Evolutionary conservation across 2,329 filamentous ascomycete species (phyloP).

Genomic region (Talaromyces funiculosus): DNA sequence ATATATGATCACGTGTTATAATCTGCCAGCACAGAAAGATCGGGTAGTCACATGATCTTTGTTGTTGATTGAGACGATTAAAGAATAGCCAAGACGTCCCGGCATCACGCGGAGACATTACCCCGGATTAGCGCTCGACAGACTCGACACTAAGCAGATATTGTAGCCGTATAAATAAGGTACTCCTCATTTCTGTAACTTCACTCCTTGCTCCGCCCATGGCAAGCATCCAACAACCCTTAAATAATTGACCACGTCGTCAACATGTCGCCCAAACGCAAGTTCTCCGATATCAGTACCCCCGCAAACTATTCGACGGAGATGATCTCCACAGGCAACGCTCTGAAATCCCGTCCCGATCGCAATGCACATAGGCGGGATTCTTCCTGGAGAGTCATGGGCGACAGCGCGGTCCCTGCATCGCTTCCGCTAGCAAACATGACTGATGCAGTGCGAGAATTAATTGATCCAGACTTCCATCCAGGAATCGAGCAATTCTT

Average conservation of each 20-base stretch:
- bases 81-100: background rate
- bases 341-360: background rate
- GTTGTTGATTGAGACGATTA: too few species aligned
- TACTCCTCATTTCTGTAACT: background rate
- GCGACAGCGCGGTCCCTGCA: slow-evolving; percentile 24
- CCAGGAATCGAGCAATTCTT: slow-evolving; percentile 32
- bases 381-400: slow-evolving; percentile 17
- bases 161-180: background rate
- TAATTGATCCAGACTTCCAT: slow-evolving; percentile 36
- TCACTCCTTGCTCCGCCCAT: background rate
- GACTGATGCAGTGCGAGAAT: slow-evolving; percentile 33
- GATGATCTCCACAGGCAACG: background rate
- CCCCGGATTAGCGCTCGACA: background rate
- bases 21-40: too few species aligned
- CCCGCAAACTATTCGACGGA: background rate
- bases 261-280: slow-evolving; percentile 13
- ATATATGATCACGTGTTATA: too few species aligned
- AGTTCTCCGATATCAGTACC: slow-evolving; percentile 5
- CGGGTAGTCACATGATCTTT: too few species aligned
- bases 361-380: background rate
- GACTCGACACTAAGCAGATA: background rate
- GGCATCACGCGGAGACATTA: background rate
- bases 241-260: background rate
- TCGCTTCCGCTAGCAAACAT: slow-evolving; percentile 33
- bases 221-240: background rate